A percentile compares a stretch with the other conserved stretches of the same genome.
Conservation (phyloP, 2,329 filamentous ascomycete genomes). For the Cladophialophora carrionii region DNA sequence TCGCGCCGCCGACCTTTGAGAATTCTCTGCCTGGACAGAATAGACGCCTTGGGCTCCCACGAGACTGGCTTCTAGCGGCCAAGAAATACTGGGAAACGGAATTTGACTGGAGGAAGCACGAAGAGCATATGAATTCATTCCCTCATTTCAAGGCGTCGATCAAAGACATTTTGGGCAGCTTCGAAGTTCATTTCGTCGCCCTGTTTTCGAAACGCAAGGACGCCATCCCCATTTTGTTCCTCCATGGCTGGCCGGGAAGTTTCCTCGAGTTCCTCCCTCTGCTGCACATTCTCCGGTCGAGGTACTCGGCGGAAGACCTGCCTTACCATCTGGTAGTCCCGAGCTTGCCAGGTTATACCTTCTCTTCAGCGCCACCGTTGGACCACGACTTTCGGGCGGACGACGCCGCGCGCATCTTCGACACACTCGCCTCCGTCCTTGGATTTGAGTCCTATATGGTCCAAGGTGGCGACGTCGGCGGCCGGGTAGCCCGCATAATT, state of each 20-base stretch:
- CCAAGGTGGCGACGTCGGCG: conserved; percentile 63
- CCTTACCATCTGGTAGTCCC: conserved; percentile 63
- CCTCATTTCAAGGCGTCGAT: conserved; percentile 55
- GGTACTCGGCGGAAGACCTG: conserved; percentile 54
- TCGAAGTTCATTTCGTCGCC: conserved; percentile 58
- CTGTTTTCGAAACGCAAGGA: conserved; percentile 58
- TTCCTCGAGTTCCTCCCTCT: conserved; percentile 62
- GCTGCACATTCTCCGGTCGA: conserved; percentile 51
- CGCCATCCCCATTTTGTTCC: conserved; percentile 55
- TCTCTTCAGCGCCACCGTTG: conserved; percentile 54
- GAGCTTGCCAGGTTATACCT: conserved; percentile 58
- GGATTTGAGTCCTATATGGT: conserved; percentile 58
- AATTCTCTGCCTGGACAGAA: conserved; percentile 48
- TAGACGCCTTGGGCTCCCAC: conserved; percentile 33
- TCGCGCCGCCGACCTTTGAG: conserved; percentile 56
- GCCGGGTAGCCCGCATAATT: conserved; percentile 50
- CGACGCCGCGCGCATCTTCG: conserved; percentile 51
- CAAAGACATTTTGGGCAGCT: conserved; percentile 43
- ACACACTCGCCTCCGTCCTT: conserved; percentile 57
- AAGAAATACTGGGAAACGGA: conserved; percentile 13
- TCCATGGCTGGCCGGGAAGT: conserved; percentile 49
- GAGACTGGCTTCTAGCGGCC: conserved; percentile 3
- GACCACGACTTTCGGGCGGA: conserved; percentile 48
- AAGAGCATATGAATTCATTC: conserved; percentile 54
- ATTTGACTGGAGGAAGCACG: conserved; percentile 26